Evolutionary conservation across 1,284 basidiomycete species (phyloP).

Genomic region (Trichosporon sp.): DNA sequence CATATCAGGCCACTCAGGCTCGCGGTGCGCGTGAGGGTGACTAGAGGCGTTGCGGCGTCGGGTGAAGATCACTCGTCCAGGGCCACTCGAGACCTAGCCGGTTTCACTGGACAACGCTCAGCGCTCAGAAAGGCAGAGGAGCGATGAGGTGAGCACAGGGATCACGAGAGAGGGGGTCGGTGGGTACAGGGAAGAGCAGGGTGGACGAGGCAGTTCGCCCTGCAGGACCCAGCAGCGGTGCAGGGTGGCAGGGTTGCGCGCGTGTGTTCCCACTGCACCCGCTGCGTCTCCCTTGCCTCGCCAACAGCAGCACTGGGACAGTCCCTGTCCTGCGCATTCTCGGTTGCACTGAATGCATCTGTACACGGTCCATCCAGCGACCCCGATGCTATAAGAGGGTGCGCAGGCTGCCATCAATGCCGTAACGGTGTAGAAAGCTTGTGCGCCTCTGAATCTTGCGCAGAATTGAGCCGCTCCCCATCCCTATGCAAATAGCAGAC

Average conservation of each 20-base stretch:
- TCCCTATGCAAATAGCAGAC: neutral
- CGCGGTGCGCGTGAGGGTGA: neutral
- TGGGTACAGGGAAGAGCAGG: too few species aligned
- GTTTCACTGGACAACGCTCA: neutral
- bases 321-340: neutral
- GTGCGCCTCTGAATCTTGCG: neutral
- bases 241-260: too few species aligned
- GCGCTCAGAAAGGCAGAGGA: too few species aligned
- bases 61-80: slow-evolving; percentile 1
- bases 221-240: neutral
- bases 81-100: neutral
- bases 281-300: neutral
- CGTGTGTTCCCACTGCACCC: neutral
- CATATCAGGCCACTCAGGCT: too few species aligned
- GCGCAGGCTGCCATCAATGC: neutral
- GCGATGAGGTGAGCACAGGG: too few species aligned
- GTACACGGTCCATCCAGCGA: neutral
- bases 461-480: neutral
- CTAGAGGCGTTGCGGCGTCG: neutral
- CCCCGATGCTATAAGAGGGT: neutral
- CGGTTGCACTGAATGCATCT: neutral
- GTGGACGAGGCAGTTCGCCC: neutral
- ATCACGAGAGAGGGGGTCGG: too few species aligned
- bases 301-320: too few species aligned
- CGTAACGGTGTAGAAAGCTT: neutral